Base-by-base conservation (phyloP, 2,329 filamentous ascomycete species). In the Cryphonectria carpinicola region DNA sequence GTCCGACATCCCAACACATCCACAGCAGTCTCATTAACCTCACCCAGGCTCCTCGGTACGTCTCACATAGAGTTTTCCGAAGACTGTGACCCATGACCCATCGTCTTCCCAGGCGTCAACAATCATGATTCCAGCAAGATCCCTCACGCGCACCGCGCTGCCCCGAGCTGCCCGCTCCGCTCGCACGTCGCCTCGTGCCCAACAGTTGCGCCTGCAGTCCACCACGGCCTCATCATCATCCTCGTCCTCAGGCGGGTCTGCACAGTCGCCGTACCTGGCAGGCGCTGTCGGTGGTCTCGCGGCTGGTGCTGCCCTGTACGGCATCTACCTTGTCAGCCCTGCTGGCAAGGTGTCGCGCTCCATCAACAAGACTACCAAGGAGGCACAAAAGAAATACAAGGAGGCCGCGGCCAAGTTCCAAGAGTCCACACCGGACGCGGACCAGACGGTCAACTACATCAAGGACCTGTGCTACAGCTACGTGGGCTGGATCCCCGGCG, bases 401-500 rank as follows among this genome's bases (percentile, higher is more conserved):
- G 83, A 84, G 10, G 86, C 90, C 1, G 86, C 87, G 46, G 82
- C 89, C 74, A 88, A 88, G 77, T 82, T 92, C 7, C 86, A 90
- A 74, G 81, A 90, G 69, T 84, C 85, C 62, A 88, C 90, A 0
- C 92, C 92, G 0, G 86, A 88, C 71, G 85, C 90, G 19, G 90
- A 92, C 73, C 86, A 92, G 79, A 90, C 91, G 1, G 82, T 93
- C 54, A 80, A 86, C 72, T 90, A 87, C 82, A 86, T 94, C 72
- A 89, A 89, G 76, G 82, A 89, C 70, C 89, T 90, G 17, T 88
- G 89, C 39, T 89, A 88, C 77, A 89, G 89, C 35, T 94, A 94
- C 76, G 90, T 91, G 2, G 84, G 83, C 3, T 93, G 91, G 84
- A 87, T 95, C 41, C 92, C 92, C 0, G 92, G 92, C 17, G 92